A percentile compares a stretch with the other conserved stretches of the same genome.
These are phyloP conservation scores for Psophocarpus tetragonolobus DNA, from an alignment of 306 rosid species.

Conservation along the genomic window DNA sequence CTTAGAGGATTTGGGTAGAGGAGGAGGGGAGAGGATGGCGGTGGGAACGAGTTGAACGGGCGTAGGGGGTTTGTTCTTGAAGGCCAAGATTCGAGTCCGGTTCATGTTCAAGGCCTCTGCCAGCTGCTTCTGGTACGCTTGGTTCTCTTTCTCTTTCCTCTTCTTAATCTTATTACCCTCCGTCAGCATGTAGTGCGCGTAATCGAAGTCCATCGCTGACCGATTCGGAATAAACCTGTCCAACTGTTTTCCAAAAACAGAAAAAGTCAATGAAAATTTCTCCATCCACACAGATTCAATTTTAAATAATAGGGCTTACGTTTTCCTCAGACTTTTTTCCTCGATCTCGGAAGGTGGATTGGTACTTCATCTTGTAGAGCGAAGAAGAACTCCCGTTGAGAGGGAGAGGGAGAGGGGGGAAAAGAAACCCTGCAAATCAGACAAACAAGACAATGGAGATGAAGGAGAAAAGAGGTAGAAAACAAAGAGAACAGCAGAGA, in stretches of 20 bases:
- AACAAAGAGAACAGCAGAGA: neutral
- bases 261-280: neutral
- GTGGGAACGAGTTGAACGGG: slow-evolving; percentile 55
- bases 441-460: neutral
- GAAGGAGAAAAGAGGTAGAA: neutral
- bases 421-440: neutral
- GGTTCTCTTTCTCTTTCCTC: slow-evolving; percentile 55
- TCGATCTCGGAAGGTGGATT: slow-evolving; percentile 28
- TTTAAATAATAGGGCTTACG: slow-evolving; percentile 35
- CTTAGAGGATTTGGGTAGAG: slow-evolving; percentile 43
- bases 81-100: slow-evolving; percentile 71
- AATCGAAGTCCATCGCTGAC: slow-evolving; percentile 55
- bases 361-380: slow-evolving; percentile 10
- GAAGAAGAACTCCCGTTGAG: slow-evolving; percentile 35
- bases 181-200: slow-evolving; percentile 54
- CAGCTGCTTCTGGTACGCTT: slow-evolving; percentile 59
- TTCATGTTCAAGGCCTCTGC: slow-evolving; percentile 73
- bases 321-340: slow-evolving; percentile 37
- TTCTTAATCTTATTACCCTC: slow-evolving; percentile 44
- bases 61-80: slow-evolving; percentile 75
- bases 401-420: neutral
- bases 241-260: slow-evolving; percentile 32
- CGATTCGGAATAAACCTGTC: slow-evolving; percentile 61
- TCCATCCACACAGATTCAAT: too few relatives aligned
- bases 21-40: slow-evolving; percentile 43